Evolutionary conservation across 2,329 filamentous ascomycete species (phyloP), one percentile per base, ranked within the genome.

Genomic region (Herpotrichia juniperi): DNA sequence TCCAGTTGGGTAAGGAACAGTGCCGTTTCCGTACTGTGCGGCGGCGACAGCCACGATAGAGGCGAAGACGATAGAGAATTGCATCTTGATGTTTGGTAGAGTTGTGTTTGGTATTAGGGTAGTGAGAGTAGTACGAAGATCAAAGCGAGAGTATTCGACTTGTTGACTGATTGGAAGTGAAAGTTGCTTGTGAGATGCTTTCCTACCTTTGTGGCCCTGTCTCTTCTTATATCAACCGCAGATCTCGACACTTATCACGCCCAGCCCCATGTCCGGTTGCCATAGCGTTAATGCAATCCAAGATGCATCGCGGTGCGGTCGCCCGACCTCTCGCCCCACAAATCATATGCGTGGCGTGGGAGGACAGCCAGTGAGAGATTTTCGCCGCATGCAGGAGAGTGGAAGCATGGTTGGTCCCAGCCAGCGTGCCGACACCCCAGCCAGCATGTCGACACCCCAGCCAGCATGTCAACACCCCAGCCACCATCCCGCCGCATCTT

Each of bases 11-110:
- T 21, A 46, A 34, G 42, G 47, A 31, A 53, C 50, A 31, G 56
- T 44, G 25, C 57, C 53, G 19, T 67, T 69, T 31, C 54, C 59
- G 62, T 70, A 65, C 16, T 67, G 57, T 35, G 62, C 59, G 48
- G 62, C 56, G 49, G 61, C 48, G 48, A 67, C 25, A 56, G 61
- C 43, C 54, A 67, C 31, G 57, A 63, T 45, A 51, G 68, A 64
- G 65, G n/a, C n/a, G n/a, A n/a, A n/a, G 56, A 67, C 31, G 57
- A 63, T 45, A 51, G 68, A 64, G 65, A 71, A 67, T 53, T 69
- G 68, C 68, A 71, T 70, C 21, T 61, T 66, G 56, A 46, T 39
- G 31, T 39, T 50, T 52, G 51, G 37, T 40, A 55, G 42, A 55
- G 26, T 28, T 46, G 34, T 10, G 22, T 32, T 48, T 25, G 43